Evolutionary conservation across 176 grass and related monocot genomes (phyloP), one percentile per base, ranked within the genome.

Genomic region (Cenchrus fungigraminus): DNA sequence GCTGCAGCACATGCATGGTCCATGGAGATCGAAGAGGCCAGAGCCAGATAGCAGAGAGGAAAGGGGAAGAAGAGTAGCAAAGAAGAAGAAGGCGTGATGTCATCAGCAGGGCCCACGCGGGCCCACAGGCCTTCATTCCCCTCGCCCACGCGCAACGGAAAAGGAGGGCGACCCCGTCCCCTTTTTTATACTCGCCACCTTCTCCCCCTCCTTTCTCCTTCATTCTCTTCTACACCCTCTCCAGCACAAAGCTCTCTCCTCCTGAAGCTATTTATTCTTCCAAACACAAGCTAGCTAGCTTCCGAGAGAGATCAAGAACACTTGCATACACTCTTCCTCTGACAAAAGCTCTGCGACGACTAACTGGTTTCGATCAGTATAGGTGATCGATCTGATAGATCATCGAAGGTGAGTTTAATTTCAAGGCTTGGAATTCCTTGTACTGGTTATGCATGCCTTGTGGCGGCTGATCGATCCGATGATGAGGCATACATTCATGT

Each of bases 111-210:
- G 8, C 1, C 89, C 85, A 14, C 1, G 11, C 2, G 74, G 90
- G 43, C 13, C 79, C 76, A 61, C 17, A 56, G 13, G 53, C 68
- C 61, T 83, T 92, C 86, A 92, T 89, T 83, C 74, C 53, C 83
- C 87, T 85, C 78, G 71, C 83, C 86, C 90, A 92, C 90, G 86
- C 83, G 90, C 83, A 83, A 89, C 79, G 86, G 86, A 89, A n/a
- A 86, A 86, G 79, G 90, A 68, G 50, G 37, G 73, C 43, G 68
- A 79, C 77, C 71, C 81, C 71, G 57, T 74, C 67, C 63, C 76
- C 70, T 79, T 92, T 88, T 92, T 87, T 80, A 86, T 92, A 86
- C 83, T 52, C 78, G 83, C 62, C 82, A 89, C 79, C 90, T 83
- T 86, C 86, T 79, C 60, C 64, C 71, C 78, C 20, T 69, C 29